Conservation (phyloP, 805 yeast genomes). For the Zygosaccharomyces lentus region DNA sequence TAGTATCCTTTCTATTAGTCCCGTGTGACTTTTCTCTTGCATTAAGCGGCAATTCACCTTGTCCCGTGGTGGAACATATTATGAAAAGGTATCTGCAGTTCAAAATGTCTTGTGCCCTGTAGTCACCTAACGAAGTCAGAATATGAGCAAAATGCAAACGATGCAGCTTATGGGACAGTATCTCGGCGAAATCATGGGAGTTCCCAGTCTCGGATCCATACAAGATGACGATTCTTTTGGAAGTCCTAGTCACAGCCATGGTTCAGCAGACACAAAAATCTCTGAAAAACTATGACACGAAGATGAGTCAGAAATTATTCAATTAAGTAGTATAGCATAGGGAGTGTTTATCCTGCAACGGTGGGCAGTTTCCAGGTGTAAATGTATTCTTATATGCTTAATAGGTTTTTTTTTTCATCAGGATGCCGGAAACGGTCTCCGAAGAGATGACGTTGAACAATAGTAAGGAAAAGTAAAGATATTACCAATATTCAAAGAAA, state of each 20-base stretch:
- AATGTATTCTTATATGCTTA: neutral
- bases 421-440: conserved; percentile 4
- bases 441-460: neutral
- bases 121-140: conserved; percentile 54
- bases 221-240: conserved; percentile 50
- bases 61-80: conserved; percentile 89
- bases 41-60: conserved; percentile 86
- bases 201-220: conserved; percentile 95
- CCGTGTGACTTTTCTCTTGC: conserved; percentile 41
- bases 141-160: conserved; percentile 48
- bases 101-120: conserved; percentile 51
- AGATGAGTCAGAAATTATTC: neutral
- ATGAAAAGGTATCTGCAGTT: conserved; percentile 39
- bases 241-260: conserved; percentile 13
- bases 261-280: neutral
- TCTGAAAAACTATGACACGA: neutral
- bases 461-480: neutral
- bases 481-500: neutral
- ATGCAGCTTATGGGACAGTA: conserved; percentile 52
- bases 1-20: conserved; percentile 22
- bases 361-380: neutral
- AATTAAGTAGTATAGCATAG: neutral
- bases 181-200: conserved; percentile 76
- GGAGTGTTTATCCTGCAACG: neutral
- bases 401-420: neutral